These are phyloP conservation scores for Lagenaria siceraria DNA, from an alignment of 306 rosid genomes.

Conservation along the genomic window DNA sequence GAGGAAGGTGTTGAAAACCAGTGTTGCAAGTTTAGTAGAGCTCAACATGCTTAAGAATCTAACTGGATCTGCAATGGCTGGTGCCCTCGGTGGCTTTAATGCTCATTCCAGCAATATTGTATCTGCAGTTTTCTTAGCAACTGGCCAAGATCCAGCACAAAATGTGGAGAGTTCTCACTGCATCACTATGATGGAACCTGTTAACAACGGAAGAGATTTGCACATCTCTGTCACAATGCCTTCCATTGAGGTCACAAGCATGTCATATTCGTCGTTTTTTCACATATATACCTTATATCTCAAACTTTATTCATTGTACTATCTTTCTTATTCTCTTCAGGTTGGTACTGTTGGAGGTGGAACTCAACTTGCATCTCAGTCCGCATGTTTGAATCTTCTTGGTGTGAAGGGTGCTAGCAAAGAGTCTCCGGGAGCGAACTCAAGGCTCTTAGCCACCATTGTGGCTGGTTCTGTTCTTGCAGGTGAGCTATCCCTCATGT, in stretches of 20 bases:
- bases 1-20: constrained; percentile 46
- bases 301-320: background rate
- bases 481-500: constrained; percentile 53
- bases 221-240: constrained; percentile 59
- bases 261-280: background rate
- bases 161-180: constrained; percentile 64
- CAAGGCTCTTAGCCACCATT: constrained; percentile 39
- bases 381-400: constrained; percentile 50
- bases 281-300: background rate
- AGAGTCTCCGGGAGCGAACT: constrained; percentile 42
- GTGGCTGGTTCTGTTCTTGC: constrained; percentile 54
- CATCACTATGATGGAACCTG: constrained; percentile 52
- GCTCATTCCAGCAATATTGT: constrained; percentile 63
- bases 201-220: constrained; percentile 47
- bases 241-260: constrained; percentile 26
- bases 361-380: constrained; percentile 51
- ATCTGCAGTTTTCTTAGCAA: constrained; percentile 44
- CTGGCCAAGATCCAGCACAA: constrained; percentile 67
- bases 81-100: constrained; percentile 55
- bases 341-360: constrained; percentile 26
- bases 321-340: background rate
- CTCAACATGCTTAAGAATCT: constrained; percentile 57
- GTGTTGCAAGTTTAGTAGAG: constrained; percentile 33
- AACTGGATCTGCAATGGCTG: constrained; percentile 46
- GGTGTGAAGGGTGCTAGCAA: constrained; percentile 48